Evolutionary conservation across 1,139 yeast species (phyloP), one percentile per base, ranked within the genome.

Genomic region (Candida buenavistaensis): DNA sequence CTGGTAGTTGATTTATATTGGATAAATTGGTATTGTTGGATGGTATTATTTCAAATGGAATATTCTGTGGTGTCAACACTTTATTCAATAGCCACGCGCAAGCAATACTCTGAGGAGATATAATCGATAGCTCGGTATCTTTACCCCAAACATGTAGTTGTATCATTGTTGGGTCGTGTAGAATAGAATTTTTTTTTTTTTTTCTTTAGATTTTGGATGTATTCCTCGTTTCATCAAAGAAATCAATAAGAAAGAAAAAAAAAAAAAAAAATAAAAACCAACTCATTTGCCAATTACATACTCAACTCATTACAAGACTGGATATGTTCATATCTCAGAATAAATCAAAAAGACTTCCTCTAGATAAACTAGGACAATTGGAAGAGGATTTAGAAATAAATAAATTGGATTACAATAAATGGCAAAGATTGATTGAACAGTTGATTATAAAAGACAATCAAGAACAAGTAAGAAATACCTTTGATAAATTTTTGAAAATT

Each of bases 11-110:
- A 3, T 74, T 74, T 9, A 65, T 63, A 10, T 64, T 63, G 1
- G 88, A 73, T 12, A 79, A 41, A 46, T 75, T 73, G n/a, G 82
- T 73, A 50, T 82, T 80, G 33, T 78, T 73, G 8, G 84, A 77
- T 3, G 79, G 65, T 2, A 78, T 65, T 3, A 82, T 58, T 26
- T 56, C 55, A 28, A 66, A 60, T 19, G 44, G 36, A 14, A 48
- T 30, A 2, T 40, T 38, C 4, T 36, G 37, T 2, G 37, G 30
- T 1, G 16, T 6, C 8, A 38, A 38, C 4, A 38, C 35, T 5
- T 39, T 28, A 13, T 41, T 40, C 3, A 63, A 48, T 11, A 67
- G 39, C 74, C 73, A 68, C 3, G 57, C 54, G 19, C 57, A 37
- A 0, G 75, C 75, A 15, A 64, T 35, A 25, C 67, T 55, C 40